Evolutionary conservation across 75 land plant species (phyloP), one percentile per base, ranked within the genome.

Genomic region (Selaginella tamariscina): DNA sequence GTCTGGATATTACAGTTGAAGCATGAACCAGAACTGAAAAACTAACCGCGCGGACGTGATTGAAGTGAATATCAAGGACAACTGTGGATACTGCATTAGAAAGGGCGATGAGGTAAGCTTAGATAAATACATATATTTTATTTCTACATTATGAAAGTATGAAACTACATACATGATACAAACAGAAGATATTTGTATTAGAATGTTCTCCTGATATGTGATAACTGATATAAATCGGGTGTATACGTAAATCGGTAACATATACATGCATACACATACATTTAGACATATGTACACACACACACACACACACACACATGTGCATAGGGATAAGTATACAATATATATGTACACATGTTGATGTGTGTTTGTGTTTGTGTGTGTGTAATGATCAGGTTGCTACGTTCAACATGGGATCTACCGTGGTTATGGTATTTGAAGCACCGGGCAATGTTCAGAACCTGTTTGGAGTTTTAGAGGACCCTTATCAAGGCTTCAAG

Each of bases 361-460:
- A 5, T 39, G 49, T 5, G 49, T 5, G 49, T 15, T 15, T 39
- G 11, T 39, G 5, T 39, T 5, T 39, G 49, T 39, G 5, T n/a
- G n/a, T n/a, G n/a, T n/a, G n/a, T n/a, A n/a, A n/a, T n/a, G n/a
- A n/a, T 27, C 86, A 91, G 96, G 65, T 94, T 31, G 98, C 91
- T 8, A 80, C 79, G 27, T 94, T 94, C 79, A 89, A 90, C 78
- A 70, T 94, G 85, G 98, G 98, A 30, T 94, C 98, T 18, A 94
- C 98, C 0, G 98, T 94, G 20, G 88, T 94, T 28, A 87, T 94
- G 24, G 84, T 94, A 24, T 90, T 94, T 63, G 84, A 94, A 71
- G 98, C 96, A 49, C 96, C 96, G 26, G 15, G 67, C 62, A 13
- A 67, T 73, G 30, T 55, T 65, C 30, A 57, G 65, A 30, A 31